These are phyloP conservation scores for Aspergillus wentii DNA, from an alignment of 495 filamentous ascomycete genomes.

Conservation along the genomic window DNA sequence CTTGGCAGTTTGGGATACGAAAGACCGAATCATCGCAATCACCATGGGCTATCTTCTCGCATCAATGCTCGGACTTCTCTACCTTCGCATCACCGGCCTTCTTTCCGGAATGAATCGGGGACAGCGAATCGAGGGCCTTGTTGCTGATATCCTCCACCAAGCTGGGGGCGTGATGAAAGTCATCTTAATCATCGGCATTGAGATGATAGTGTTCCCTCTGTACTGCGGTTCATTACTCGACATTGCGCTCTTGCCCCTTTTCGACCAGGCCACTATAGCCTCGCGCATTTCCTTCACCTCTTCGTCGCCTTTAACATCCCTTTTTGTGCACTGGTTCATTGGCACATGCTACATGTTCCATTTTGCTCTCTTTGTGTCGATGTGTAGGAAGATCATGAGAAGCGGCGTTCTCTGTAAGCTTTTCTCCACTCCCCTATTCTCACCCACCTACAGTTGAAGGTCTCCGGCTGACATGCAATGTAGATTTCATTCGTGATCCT, in stretches of 20 bases:
- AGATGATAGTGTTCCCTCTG: conserved; percentile 96
- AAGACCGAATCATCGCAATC: conserved; percentile 75
- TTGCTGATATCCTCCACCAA: conserved; percentile 83
- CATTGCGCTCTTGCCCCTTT: conserved; percentile 81
- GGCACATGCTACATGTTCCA: conserved; percentile 99
- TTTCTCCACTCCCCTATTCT: conserved; percentile 7
- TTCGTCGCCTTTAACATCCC: conserved; percentile 72
- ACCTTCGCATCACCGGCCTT: conserved; percentile 64
- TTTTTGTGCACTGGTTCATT: conserved; percentile 98
- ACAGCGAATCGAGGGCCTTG: conserved; percentile 67
- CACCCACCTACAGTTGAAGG: conserved; percentile 17
- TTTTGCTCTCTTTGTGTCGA: conserved; percentile 96
- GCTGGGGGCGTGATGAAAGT: conserved; percentile 97
- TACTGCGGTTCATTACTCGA: conserved; percentile 94
- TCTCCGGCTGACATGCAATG: conserved; percentile 5
- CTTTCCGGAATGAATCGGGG: conserved; percentile 60
- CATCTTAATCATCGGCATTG: conserved; percentile 95
- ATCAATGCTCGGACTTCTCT: conserved; percentile 66
- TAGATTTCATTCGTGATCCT: conserved; percentile 95
- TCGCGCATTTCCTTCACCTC: conserved; percentile 73
- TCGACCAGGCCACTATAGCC: conserved; percentile 68
- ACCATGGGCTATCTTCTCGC: conserved; percentile 74
- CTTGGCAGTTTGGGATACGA: conserved; percentile 70
- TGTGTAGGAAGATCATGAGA: conserved; percentile 98
- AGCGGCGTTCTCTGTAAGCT: conserved; percentile 86